Evolutionary conservation across 352 stramenopile species (phyloP), one percentile per base, ranked within the genome.

Genomic region (Pythium phragmitis): DNA sequence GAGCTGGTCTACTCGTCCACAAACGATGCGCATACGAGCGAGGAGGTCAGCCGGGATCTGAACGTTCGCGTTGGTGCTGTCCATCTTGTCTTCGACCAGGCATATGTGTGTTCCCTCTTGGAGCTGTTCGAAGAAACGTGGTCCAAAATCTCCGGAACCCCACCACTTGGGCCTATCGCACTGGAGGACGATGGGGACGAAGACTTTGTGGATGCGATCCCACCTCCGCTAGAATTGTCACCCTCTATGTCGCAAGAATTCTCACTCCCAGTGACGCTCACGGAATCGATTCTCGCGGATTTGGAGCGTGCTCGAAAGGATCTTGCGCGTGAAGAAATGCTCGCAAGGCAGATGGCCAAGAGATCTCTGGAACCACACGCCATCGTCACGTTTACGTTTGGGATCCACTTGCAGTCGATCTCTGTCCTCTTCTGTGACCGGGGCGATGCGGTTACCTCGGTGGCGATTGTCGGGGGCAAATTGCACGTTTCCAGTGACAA

Each of bases 61-160:
- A 81, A 93, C 67, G 57, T 94, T 34, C 76, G 80, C 43, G 69
- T 94, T 50, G 87, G 87, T 14, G 84, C 81, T 4, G 70, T 96
- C 17, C 87, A 96, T 50, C 67, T 96, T 19, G 82, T 91, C 45
- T 92, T 94, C 65, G 85, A 96, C 45, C 87, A 96, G 57, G 82
- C 84, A 19, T 94, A 94, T 42, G 70, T 94, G 8, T 89, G 82
- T 49, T 91, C 83, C 51, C 62, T 94, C 56, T 26, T 94, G 3
- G 79, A 92, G 51, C 41, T 94, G 8, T 79, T 92, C 55, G 82
- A 91, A 65, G 75, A 92, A 61, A 85, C 85, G 47, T 75, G 70
- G 45, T 77, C 74, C 1, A 85, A 87, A 50, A 69, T 87, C 45
- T 62, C 73, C 8, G 13, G 74, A 16, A 63, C 73, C 45, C 60